Conservation (phyloP, 176 grass and related monocot species). For the Triticum urartu region DNA sequence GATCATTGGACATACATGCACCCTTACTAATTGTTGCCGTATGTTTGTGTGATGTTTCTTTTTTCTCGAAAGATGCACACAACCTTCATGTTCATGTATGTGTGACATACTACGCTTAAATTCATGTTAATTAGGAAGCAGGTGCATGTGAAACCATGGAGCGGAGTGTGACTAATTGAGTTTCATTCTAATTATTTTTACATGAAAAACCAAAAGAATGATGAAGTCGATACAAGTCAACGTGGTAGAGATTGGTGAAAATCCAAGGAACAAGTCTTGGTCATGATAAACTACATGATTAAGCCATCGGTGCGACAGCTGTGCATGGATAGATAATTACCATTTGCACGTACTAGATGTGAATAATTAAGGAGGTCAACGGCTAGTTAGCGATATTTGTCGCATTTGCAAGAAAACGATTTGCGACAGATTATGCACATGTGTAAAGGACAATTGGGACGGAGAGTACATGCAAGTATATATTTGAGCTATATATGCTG, state of each 20-base stretch:
- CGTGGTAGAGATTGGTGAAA: neutral
- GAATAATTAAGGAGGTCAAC: conserved; percentile 4
- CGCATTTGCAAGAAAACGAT: conserved; percentile 1
- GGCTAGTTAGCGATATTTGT: neutral
- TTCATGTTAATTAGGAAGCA: neutral
- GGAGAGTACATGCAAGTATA: too few species aligned
- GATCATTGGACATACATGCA: neutral
- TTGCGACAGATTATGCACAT: neutral
- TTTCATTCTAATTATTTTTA: neutral
- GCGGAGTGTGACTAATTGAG: too few species aligned
- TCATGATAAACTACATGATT: neutral
- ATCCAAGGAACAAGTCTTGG: neutral
- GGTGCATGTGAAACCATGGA: conserved; percentile 34
- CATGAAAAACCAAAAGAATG: neutral
- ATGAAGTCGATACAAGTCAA: neutral
- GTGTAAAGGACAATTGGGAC: too few species aligned
- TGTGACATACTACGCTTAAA: neutral
- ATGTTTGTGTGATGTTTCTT: too few species aligned
- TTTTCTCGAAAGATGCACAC: too few species aligned
- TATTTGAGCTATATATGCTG: too few species aligned
- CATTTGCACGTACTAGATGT: neutral
- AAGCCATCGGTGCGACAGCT: neutral
- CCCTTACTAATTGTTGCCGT: too few species aligned
- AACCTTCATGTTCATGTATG: neutral
- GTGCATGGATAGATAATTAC: conserved; percentile 4